phyloP scores from a whole-genome alignment of 2,329 filamentous ascomycete species.

The Chlorencoelia australis region DNA sequence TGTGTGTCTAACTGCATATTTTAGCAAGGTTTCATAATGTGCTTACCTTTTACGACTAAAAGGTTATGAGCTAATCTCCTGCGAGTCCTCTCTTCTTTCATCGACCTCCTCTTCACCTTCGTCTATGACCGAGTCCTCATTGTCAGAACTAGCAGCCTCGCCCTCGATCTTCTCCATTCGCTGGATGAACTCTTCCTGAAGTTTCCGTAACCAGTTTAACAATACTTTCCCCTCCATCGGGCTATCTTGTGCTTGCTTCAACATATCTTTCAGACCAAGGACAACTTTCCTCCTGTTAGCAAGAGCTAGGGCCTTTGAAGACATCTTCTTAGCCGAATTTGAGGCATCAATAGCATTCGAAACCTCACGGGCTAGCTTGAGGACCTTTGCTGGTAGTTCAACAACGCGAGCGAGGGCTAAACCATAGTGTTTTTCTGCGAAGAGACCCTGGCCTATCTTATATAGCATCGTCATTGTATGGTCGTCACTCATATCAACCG shows the following conservation, averaged over 20 bases:
- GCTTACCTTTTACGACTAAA: not conserved
- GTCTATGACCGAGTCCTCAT: conserved; percentile 4
- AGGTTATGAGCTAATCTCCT: not conserved
- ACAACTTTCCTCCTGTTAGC: conserved; percentile 62
- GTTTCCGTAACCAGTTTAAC: conserved; percentile 48
- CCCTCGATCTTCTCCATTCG: conserved; percentile 56
- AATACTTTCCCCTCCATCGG: conserved; percentile 55
- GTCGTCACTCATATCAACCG: conserved; percentile 50
- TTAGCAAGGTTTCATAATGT: not conserved
- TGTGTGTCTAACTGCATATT: too few species aligned
- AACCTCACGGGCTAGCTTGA: conserved; percentile 58
- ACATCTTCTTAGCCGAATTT: conserved; percentile 46
- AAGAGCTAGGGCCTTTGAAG: conserved; percentile 46
- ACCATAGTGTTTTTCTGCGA: conserved; percentile 69
- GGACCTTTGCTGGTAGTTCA: conserved; percentile 57
- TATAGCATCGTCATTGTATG: conserved; percentile 79
- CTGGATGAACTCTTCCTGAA: conserved; percentile 66
- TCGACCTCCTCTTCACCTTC: conserved; percentile 4
- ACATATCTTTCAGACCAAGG: conserved; percentile 59
- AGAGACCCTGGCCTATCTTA: conserved; percentile 62
- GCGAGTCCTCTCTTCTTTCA: not conserved
- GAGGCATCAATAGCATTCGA: conserved; percentile 50
- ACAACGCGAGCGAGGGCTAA: conserved; percentile 69
- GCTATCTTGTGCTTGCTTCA: conserved; percentile 57
- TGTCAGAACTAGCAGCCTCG: conserved; percentile 13